Conservation (phyloP, 495 filamentous ascomycete species). For the Aspergillus kassunensis region DNA sequence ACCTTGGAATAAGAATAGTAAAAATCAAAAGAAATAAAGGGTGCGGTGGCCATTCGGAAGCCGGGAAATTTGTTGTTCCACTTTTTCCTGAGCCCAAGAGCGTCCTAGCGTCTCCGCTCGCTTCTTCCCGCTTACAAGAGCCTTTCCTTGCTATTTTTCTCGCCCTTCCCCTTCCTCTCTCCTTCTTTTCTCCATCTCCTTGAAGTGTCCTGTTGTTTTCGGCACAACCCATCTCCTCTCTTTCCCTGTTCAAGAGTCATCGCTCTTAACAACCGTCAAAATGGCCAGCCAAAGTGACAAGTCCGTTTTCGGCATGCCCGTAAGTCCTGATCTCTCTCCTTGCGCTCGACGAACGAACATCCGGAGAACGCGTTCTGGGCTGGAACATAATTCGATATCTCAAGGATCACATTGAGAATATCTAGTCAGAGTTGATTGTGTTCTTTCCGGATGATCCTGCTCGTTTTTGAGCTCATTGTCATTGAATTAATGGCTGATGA, state of each 20-base stretch:
- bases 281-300: constrained; percentile 59
- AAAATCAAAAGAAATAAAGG: background rate
- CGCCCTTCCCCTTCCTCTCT: constrained; percentile 33
- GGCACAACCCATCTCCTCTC: constrained; percentile 41
- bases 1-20: no score
- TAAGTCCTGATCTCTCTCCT: constrained; percentile 27
- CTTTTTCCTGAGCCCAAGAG: constrained; percentile 10
- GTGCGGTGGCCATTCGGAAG: constrained; percentile 1
- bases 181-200: constrained; percentile 30
- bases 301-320: constrained; percentile 85
- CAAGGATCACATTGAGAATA: background rate
- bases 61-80: constrained; percentile 6
- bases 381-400: background rate
- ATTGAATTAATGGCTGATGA: constrained; percentile 28
- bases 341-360: constrained; percentile 9
- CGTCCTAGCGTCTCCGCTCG: constrained; percentile 34
- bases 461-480: background rate
- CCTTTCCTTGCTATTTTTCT: constrained; percentile 37
- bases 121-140: constrained; percentile 44
- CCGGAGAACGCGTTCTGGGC: constrained; percentile 10
- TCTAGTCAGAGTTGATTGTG: background rate
- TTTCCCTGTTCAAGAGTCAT: constrained; percentile 33
- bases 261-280: constrained; percentile 42
- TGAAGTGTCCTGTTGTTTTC: constrained; percentile 36
- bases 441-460: background rate